Conservation (phyloP, 2,329 filamentous ascomycete genomes). For the Colletotrichum endophyticum region DNA sequence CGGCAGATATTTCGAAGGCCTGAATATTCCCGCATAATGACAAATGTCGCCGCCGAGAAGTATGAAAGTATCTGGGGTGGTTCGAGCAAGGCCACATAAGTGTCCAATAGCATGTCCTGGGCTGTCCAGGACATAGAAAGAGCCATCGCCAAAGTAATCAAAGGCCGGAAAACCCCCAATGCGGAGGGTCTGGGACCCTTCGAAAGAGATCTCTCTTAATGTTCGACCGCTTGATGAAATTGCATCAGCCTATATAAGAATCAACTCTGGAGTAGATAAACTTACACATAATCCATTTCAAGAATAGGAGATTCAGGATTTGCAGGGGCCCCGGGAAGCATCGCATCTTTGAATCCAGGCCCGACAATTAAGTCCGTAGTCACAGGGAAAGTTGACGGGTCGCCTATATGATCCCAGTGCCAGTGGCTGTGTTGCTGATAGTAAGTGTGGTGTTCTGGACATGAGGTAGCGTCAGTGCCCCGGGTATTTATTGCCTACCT, state of each 20-base stretch:
- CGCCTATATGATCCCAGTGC: constrained; percentile 59
- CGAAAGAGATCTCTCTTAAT: constrained; percentile 31
- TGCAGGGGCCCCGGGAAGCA: constrained; percentile 51
- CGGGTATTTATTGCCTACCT: neutral
- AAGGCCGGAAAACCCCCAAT: constrained; percentile 41
- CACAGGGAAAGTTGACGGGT: constrained; percentile 49
- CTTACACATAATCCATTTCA: constrained; percentile 36
- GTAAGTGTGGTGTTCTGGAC: neutral
- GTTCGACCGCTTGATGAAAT: constrained; percentile 24
- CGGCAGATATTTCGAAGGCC: constrained; percentile 37
- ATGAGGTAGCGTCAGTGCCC: neutral
- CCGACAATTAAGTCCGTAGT: constrained; percentile 55
- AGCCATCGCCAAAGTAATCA: constrained; percentile 48
- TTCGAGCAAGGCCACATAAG: constrained; percentile 44
- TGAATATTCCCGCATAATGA: constrained; percentile 41
- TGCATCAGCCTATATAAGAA: neutral
- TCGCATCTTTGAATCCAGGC: constrained; percentile 50
- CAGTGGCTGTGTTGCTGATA: constrained; percentile 40
- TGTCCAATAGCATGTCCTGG: constrained; percentile 46
- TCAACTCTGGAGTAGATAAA: neutral
- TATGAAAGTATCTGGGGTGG: constrained; percentile 41
- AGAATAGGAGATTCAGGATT: constrained; percentile 36
- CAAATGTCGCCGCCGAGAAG: constrained; percentile 47
- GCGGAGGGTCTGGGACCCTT: constrained; percentile 23
- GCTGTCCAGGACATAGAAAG: constrained; percentile 44